phyloP scores from a whole-genome alignment of 2,329 filamentous ascomycete genomes.

The Exophiala phaeomuriformis region DNA sequence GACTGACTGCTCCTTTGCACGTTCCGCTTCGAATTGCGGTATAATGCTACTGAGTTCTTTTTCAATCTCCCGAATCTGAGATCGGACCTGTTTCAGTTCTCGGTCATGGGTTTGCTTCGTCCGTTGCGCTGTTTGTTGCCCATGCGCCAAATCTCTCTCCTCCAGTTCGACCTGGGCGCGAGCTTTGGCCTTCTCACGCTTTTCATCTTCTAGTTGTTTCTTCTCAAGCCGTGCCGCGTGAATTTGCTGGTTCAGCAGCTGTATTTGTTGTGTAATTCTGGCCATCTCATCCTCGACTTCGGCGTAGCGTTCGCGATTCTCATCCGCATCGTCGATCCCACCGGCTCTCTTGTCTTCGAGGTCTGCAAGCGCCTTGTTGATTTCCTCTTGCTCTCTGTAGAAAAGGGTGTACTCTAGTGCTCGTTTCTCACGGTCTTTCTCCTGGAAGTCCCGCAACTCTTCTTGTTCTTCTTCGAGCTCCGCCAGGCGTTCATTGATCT shows the following conservation, averaged over 20 bases:
- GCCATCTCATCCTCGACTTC: slow-evolving; percentile 72
- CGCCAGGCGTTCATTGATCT: slow-evolving; percentile 79
- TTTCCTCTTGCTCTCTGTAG: slow-evolving; percentile 75
- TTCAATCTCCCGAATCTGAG: slow-evolving; percentile 69
- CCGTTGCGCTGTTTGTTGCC: slow-evolving; percentile 69
- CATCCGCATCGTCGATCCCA: slow-evolving; percentile 76
- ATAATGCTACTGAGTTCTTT: slow-evolving; percentile 62
- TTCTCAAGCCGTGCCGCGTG: slow-evolving; percentile 80
- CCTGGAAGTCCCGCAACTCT: slow-evolving; percentile 85
- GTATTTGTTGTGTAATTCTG: slow-evolving; percentile 69
- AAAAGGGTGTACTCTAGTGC: slow-evolving; percentile 94
- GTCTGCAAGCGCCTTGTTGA: slow-evolving; percentile 68
- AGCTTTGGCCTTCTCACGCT: slow-evolving; percentile 68
- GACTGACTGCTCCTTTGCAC: slow-evolving; percentile 62
- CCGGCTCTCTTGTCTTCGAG: slow-evolving; percentile 75
- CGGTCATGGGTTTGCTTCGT: slow-evolving; percentile 62
- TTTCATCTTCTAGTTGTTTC: slow-evolving; percentile 79
- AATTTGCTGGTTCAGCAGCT: slow-evolving; percentile 70
- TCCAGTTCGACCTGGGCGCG: slow-evolving; percentile 82
- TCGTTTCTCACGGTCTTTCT: slow-evolving; percentile 84
- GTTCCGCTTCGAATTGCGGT: slow-evolving; percentile 68
- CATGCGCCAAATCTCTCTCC: slow-evolving; percentile 73
- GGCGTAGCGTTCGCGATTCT: slow-evolving; percentile 67
- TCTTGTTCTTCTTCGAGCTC: slow-evolving; percentile 97
- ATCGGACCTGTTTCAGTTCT: slow-evolving; percentile 64